Base-by-base conservation (phyloP, 768 basidiomycete genomes). In the Rhizopogon roseolus region DNA sequence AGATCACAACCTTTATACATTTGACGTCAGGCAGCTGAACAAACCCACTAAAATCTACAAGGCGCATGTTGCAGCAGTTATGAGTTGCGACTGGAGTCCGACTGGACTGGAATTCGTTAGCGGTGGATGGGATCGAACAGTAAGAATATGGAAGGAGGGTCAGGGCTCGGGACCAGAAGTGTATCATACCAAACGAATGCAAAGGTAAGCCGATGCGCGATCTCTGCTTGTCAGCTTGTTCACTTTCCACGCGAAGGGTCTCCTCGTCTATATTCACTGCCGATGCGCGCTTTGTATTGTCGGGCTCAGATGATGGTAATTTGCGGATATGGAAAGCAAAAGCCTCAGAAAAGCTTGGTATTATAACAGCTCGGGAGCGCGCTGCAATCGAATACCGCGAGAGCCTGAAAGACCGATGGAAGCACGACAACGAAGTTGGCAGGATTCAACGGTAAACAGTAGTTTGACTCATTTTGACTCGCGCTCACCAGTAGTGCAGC, bases 141-240 rank as follows among this genome's bases (percentile, higher is more conserved):
- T 98, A 42, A 77, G 95, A 55, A 81, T 98, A 68, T 99, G 96
- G 96, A 85, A 86, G 60, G 85, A 92, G 60, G 91, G 88, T 27
- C 81, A 78, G 40, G 94, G 95, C 0, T 82, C 82, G 29, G 78
- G 79, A 6, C 82, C 89, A 14, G 96, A 98, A 66, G 87, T 94
- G 6, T 99, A 98, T 65, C 96, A 98, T 69, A 96, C 94, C 14
- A 98, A 98, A 73, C 90, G 97, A 42, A 99, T 99, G 97, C 97
- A 98, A 70, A 82, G 94, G 91, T 92, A 49, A 38, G 74, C 55
- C 17, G 1, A 9, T 38, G 9, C 4, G 2, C 14, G 9, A 11
- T 43, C 36, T 29, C 38, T 4, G 14, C 14, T 36, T 34, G 38
- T 44, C 11, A 19, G 13, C 50, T 40, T 40, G 28, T 38, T 60